Percentiles rank a stretch among this genome's conserved stretches.
Conservation (phyloP, 78 protist species). For the Isochrysis galbana region DNA sequence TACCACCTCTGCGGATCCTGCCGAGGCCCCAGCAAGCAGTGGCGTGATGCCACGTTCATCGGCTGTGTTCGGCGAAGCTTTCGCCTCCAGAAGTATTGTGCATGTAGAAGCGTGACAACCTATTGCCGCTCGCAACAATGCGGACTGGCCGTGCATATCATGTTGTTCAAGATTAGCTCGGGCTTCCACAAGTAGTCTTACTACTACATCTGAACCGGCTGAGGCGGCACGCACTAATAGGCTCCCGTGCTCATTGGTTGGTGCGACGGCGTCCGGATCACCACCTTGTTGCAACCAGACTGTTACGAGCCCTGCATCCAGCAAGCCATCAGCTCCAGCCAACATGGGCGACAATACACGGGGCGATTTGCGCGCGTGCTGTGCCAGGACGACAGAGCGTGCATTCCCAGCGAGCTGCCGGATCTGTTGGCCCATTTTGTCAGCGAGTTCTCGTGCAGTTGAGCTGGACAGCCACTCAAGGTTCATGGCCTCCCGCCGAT, state of each 20-base stretch:
- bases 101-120: too few relatives aligned
- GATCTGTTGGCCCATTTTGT: neutral
- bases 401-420: too few relatives aligned
- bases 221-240: neutral
- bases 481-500: neutral
- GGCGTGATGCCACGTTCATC: neutral
- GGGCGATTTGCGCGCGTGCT: neutral
- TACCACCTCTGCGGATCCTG: too few relatives aligned
- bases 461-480: neutral
- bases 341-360: neutral
- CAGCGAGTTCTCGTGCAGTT: neutral
- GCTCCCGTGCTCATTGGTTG: neutral
- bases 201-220: too few relatives aligned
- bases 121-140: neutral
- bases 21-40: neutral
- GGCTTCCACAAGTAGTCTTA: too few relatives aligned
- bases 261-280: neutral
- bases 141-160: too few relatives aligned
- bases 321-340: neutral
- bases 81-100: neutral
- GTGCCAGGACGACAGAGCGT: neutral
- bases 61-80: neutral
- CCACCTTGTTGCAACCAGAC: neutral
- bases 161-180: too few relatives aligned
- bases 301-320: neutral